Evolutionary conservation across 2,329 filamentous ascomycete genomes (phyloP).

Genomic region (Tolypocladium ophioglossoides): DNA sequence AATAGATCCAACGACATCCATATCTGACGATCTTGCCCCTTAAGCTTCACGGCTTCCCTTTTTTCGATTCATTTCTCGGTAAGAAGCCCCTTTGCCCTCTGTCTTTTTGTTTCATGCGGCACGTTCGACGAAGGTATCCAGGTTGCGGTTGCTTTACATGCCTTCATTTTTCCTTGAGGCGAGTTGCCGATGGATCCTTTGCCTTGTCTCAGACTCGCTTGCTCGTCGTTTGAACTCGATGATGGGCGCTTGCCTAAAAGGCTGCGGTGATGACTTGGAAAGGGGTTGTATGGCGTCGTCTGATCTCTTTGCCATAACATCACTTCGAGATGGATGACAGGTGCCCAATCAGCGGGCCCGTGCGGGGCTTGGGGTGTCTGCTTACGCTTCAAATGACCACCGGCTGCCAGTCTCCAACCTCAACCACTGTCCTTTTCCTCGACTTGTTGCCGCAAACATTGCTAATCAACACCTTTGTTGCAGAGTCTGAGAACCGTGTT

Average conservation of each 20-base stretch:
- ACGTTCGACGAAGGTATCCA: neutral
- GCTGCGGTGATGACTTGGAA: neutral
- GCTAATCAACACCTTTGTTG: neutral
- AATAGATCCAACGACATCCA: conserved; percentile 13
- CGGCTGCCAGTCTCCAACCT: neutral
- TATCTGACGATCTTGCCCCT: conserved; percentile 8
- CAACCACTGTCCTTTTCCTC: neutral
- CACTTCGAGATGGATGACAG: neutral
- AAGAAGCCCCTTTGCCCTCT: neutral
- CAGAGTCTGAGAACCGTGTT: neutral
- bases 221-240: neutral
- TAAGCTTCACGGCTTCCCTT: neutral
- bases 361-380: neutral
- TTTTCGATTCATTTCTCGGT: neutral
- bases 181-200: neutral
- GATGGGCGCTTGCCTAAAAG: neutral
- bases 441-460: neutral
- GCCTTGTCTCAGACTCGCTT: neutral
- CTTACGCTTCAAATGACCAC: neutral
- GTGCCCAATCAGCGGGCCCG: neutral
- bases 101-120: no score
- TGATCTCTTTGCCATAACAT: neutral
- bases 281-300: neutral
- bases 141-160: neutral
- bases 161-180: neutral